A percentile compares a stretch with the other conserved stretches of the same genome.
Evolutionary conservation across 2,329 filamentous ascomycete genomes (phyloP).

Genomic region (Trichocomaceae sp.): DNA sequence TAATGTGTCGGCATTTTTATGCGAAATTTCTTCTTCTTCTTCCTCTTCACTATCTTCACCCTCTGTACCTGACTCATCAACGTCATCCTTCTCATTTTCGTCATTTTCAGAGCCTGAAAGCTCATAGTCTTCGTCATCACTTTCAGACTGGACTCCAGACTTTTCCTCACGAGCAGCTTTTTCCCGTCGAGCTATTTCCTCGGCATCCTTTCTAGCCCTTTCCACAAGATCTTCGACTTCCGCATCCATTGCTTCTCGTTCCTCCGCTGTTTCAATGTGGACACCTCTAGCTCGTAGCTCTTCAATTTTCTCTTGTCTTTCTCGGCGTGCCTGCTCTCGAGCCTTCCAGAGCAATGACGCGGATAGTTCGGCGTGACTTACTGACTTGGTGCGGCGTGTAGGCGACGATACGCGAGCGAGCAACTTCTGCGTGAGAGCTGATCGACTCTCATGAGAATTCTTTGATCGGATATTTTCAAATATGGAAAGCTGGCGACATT

Average conservation of each 20-base stretch:
- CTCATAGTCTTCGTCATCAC: slow-evolving; percentile 41
- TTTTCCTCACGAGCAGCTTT: slow-evolving; percentile 62
- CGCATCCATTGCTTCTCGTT: slow-evolving; percentile 72
- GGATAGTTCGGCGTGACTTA: slow-evolving; percentile 66
- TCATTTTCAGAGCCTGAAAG: slow-evolving; percentile 44
- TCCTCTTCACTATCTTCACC: slow-evolving; percentile 16
- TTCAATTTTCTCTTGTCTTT: slow-evolving; percentile 70
- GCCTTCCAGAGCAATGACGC: slow-evolving; percentile 62
- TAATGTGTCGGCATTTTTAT: slow-evolving; percentile 26
- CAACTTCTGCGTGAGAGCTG: slow-evolving; percentile 62
- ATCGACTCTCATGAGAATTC: slow-evolving; percentile 53
- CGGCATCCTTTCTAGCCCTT: slow-evolving; percentile 72
- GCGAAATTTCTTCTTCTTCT: slow-evolving; percentile 18
- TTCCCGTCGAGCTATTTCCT: slow-evolving; percentile 71
- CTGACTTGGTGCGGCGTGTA: slow-evolving; percentile 46
- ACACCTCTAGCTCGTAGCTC: slow-evolving; percentile 73
- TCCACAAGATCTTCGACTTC: slow-evolving; percentile 84
- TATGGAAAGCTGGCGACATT: slow-evolving; percentile 46
- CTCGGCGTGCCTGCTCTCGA: slow-evolving; percentile 69
- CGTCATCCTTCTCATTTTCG: slow-evolving; percentile 30
- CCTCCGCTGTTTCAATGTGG: slow-evolving; percentile 74
- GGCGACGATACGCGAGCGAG: slow-evolving; percentile 65
- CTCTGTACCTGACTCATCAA: slow-evolving; percentile 21
- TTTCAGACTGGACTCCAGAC: slow-evolving; percentile 49
- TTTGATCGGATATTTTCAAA: slow-evolving; percentile 64